These are phyloP conservation scores for Euphorbia tirucalli DNA, from an alignment of 345 rosid species.

Conservation along the genomic window DNA sequence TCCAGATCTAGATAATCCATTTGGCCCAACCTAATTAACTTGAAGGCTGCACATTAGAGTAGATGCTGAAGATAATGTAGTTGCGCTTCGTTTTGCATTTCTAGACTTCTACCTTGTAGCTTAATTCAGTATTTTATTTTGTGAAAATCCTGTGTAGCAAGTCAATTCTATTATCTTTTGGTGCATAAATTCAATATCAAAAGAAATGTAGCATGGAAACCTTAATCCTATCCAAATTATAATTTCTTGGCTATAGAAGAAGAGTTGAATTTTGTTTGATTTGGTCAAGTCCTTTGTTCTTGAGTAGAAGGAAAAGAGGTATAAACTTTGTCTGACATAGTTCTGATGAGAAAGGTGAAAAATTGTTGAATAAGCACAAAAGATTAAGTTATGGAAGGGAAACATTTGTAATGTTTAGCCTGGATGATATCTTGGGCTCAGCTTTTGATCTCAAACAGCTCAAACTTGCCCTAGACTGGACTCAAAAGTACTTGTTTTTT, in stretches of 20 bases:
- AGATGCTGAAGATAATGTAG: neutral
- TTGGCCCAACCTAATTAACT: neutral
- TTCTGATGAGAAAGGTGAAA: neutral
- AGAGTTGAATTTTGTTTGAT: neutral
- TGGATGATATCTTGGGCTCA: neutral
- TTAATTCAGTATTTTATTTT: too few relatives aligned
- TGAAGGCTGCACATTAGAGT: neutral
- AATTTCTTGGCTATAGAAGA: neutral
- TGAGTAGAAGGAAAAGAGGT: neutral
- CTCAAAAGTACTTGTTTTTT: neutral
- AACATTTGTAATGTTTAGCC: neutral
- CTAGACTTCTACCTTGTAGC: neutral
- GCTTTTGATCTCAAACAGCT: neutral
- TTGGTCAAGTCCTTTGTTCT: neutral
- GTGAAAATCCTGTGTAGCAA: too few relatives aligned
- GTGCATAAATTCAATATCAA: neutral
- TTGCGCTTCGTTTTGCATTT: neutral
- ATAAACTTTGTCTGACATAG: neutral
- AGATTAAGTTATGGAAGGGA: too few relatives aligned
- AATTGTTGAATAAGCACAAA: neutral
- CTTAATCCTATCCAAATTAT: neutral
- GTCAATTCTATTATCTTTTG: slow-evolving; percentile 1
- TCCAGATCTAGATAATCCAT: neutral
- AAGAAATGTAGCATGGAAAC: neutral
- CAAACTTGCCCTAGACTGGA: neutral